These are phyloP conservation scores for Citeromyces hawaiiensis DNA, from an alignment of 1,139 yeast species.

Conservation along the genomic window DNA sequence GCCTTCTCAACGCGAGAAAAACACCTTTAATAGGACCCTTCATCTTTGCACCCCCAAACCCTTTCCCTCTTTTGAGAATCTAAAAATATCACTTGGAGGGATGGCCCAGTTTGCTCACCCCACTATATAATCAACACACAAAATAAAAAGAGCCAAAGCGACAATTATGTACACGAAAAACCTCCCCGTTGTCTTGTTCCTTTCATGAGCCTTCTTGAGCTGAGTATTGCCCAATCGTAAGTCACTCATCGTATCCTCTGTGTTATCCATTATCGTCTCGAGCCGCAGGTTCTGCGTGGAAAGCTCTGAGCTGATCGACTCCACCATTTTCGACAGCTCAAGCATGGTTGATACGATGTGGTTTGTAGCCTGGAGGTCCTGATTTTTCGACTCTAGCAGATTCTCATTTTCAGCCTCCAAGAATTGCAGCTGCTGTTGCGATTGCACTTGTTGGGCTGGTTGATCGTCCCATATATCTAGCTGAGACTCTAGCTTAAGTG, in stretches of 20 bases:
- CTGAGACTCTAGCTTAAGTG: conserved; percentile 1
- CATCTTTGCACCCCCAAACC: too few relatives aligned
- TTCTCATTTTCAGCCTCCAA: conserved; percentile 64
- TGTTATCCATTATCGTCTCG: conserved; percentile 51
- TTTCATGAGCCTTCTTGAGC: conserved; percentile 54
- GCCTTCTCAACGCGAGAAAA: too few relatives aligned
- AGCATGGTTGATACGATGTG: conserved; percentile 65
- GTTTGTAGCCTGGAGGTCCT: conserved; percentile 57
- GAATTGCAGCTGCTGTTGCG: conserved; percentile 46
- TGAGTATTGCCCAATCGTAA: conserved; percentile 65
- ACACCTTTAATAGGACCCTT: too few relatives aligned
- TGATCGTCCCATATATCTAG: conserved; percentile 4
- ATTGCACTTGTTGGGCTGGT: conserved; percentile 1
- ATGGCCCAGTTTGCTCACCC: too few relatives aligned
- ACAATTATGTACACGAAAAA: conserved; percentile 50
- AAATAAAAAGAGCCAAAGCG: conserved; percentile 44
- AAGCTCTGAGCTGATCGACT: conserved; percentile 65
- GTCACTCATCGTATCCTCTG: conserved; percentile 56
- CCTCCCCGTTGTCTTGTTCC: conserved; percentile 61
- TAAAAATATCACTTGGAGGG: too few relatives aligned
- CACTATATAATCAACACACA: conserved; percentile 49
- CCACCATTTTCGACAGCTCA: conserved; percentile 70
- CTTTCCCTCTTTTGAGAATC: too few relatives aligned
- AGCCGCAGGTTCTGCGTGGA: conserved; percentile 69
- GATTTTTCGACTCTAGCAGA: conserved; percentile 47